Base-by-base conservation (phyloP, 805 yeast genomes). In the Wickerhamomyces subpelliculosus region DNA sequence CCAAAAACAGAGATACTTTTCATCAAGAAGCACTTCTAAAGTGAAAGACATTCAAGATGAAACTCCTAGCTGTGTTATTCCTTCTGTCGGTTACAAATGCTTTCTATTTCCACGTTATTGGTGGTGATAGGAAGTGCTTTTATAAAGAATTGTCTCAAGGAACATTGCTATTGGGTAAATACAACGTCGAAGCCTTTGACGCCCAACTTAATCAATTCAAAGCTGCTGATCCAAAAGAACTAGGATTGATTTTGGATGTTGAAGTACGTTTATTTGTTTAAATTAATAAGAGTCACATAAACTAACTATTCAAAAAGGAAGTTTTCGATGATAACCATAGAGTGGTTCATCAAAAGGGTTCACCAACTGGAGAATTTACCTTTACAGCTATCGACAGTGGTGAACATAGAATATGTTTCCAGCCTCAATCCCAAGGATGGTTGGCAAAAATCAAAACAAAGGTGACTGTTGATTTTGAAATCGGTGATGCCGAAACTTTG, bases 271-370 rank as follows among this genome's bases (percentile, higher is more conserved):
- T 4, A 35, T 4, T 16, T 5, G 5, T 22, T n/a, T n/a, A n/a
- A n/a, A n/a, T n/a, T n/a, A n/a, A n/a, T n/a, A n/a, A n/a, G n/a
- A n/a, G n/a, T n/a, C 6, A 23, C 14, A 13, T 21, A 10, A 28
- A 41, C 42, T 44, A 37, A 42, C 42, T 11, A 8, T 19, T 55
- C 47, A 6, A 52, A 54, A 43, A 48, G 54, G 85, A 79, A 55
- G 80, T 85, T 8, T 83, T 83, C 48, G 89, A 83, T 59, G 80
- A 80, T 58, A 75, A 83, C 60, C 85, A 83, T 55, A 65, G 82
- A 49, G 89, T 83, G 39, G 84, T 78, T 21, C 74, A 75, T 43
- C 89, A 81, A 55, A 80, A 75, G 58, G 75, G 80, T 27, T 57
- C 73, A 8, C 74, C 86, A 29, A 60, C 62, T 29, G 87, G 88